Percentiles rank a stretch among this genome's conserved stretches.
phyloP scores from a whole-genome alignment of 306 rosid species.

The Sechiopsis laciniata region DNA sequence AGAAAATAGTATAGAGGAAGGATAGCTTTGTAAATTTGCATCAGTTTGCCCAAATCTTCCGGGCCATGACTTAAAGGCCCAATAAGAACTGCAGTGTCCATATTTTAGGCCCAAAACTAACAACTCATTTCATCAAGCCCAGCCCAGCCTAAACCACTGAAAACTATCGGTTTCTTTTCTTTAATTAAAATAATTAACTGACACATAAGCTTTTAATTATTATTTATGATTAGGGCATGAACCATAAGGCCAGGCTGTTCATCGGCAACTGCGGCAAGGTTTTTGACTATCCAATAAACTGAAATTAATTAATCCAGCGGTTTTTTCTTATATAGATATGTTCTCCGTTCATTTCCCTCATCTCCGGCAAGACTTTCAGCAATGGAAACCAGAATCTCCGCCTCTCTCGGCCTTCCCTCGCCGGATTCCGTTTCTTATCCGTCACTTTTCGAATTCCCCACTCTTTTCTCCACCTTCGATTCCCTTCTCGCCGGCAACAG shows the following conservation, averaged over 20 bases:
- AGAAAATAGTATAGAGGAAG: too few relatives aligned
- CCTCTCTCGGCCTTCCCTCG: conserved; percentile 61
- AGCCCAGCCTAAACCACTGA: neutral
- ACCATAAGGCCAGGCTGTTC: too few relatives aligned
- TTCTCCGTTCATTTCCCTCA: neutral
- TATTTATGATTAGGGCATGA: too few relatives aligned
- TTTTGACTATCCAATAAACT: too few relatives aligned
- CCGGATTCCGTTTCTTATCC: conserved; percentile 27
- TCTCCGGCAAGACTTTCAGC: conserved; percentile 15
- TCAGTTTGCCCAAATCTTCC: too few relatives aligned
- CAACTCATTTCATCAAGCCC: neutral
- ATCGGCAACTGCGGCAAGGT: too few relatives aligned
- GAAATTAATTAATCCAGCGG: neutral
- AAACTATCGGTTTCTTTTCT: neutral
- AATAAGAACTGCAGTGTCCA: neutral
- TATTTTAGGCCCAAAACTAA: neutral
- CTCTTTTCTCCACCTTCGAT: conserved; percentile 44
- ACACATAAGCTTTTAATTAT: too few relatives aligned
- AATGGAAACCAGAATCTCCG: conserved; percentile 68
- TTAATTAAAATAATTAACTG: neutral
- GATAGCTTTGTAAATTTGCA: too few relatives aligned
- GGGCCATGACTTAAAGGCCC: neutral
- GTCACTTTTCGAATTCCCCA: conserved; percentile 26
- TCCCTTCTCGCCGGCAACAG: conserved; percentile 20
- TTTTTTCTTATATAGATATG: neutral